Evolutionary conservation across 2,329 filamentous ascomycete genomes (phyloP).

Genomic region (Cercospora berteroae): DNA sequence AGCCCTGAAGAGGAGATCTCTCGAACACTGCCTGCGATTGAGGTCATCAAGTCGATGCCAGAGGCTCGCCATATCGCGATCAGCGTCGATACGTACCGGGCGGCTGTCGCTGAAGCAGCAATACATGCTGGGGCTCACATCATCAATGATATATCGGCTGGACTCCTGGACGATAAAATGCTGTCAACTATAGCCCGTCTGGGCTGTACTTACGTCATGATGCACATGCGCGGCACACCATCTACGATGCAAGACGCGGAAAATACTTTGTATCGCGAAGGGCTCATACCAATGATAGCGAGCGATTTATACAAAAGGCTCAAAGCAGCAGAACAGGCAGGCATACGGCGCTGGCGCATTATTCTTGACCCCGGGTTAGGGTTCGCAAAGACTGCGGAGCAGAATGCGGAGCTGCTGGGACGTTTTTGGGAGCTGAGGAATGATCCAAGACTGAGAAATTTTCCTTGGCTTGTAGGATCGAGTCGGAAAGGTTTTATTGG

Average conservation of each 20-base stretch:
- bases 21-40: slow-evolving; percentile 77
- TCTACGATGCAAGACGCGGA: slow-evolving; percentile 71
- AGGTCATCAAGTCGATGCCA: slow-evolving; percentile 66
- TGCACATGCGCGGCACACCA: slow-evolving; percentile 92
- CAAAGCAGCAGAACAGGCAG: slow-evolving; percentile 71
- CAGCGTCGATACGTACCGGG: slow-evolving; percentile 90
- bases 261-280: slow-evolving; percentile 60
- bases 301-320: slow-evolving; percentile 69
- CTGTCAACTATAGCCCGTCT: slow-evolving; percentile 73
- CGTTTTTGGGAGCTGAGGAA: slow-evolving; percentile 63
- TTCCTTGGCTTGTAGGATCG: slow-evolving; percentile 86
- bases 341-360: slow-evolving; percentile 88
- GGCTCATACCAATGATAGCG: slow-evolving; percentile 64
- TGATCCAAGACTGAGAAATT: slow-evolving; percentile 55
- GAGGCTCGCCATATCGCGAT: slow-evolving; percentile 65
- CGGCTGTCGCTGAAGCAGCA: slow-evolving; percentile 73
- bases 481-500: slow-evolving; percentile 91
- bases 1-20: slow-evolving; percentile 69
- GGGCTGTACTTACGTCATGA: slow-evolving; percentile 75
- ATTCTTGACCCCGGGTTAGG: slow-evolving; percentile 91
- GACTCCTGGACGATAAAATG: slow-evolving; percentile 76
- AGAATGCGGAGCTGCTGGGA: slow-evolving; percentile 79
- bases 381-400: slow-evolving; percentile 79
- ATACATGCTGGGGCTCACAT: slow-evolving; percentile 80
- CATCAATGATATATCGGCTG: slow-evolving; percentile 91